Evolutionary conservation across 345 rosid species (phyloP).

Genomic region (Moricandia arvensis): DNA sequence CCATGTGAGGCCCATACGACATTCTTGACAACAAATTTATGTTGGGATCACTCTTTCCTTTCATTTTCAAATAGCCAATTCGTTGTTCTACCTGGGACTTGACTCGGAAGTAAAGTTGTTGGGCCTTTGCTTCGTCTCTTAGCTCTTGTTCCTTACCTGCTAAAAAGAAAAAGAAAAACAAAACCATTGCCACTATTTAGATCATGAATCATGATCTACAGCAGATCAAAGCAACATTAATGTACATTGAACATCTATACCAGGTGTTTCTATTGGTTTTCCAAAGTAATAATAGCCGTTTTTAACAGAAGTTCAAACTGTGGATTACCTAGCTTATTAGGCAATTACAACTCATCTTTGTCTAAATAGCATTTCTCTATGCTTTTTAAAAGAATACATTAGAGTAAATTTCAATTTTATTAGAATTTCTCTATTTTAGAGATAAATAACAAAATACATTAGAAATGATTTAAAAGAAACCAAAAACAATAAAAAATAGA

Average conservation of each 20-base stretch:
- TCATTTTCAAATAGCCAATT: slow-evolving; percentile 54
- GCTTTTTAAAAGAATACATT: too few species aligned
- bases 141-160: slow-evolving; percentile 51
- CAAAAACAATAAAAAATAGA: too few species aligned
- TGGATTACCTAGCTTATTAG: not conserved
- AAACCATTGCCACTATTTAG: not conserved
- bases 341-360: not conserved
- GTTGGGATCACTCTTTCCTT: slow-evolving; percentile 65
- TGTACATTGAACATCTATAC: slow-evolving; percentile 37
- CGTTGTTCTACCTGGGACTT: slow-evolving; percentile 60
- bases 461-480: too few species aligned
- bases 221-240: not conserved
- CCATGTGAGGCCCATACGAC: slow-evolving; percentile 49
- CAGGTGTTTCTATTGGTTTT: slow-evolving; percentile 69
- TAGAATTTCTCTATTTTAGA: too few species aligned
- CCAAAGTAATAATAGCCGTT: slow-evolving; percentile 59
- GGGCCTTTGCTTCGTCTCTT: slow-evolving; percentile 52
- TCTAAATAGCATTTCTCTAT: too few species aligned
- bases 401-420: too few species aligned
- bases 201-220: not conserved
- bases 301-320: not conserved
- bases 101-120: slow-evolving; percentile 54
- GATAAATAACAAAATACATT: too few species aligned
- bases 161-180: not conserved
- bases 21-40: slow-evolving; percentile 52